Conservation (phyloP, 2,329 filamentous ascomycete genomes). For the Tolypocladium paradoxum region DNA sequence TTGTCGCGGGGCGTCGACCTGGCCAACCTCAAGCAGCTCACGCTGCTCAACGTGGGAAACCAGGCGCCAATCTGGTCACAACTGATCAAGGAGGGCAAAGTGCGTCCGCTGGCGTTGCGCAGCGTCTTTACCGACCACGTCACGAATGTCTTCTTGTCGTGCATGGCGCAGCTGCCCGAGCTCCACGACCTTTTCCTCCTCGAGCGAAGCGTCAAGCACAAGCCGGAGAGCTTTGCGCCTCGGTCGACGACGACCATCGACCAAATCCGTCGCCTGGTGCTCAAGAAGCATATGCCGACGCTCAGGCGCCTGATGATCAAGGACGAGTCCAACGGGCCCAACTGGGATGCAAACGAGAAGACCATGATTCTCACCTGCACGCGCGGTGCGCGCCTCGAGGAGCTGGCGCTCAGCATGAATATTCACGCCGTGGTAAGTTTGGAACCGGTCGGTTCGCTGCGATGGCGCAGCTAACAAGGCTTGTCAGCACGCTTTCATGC, state of each 20-base stretch:
- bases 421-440: conserved; percentile 41
- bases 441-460: background rate
- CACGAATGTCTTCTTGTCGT: conserved; percentile 40
- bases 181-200: conserved; percentile 50
- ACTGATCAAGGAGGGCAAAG: conserved; percentile 42
- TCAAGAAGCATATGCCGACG: conserved; percentile 45
- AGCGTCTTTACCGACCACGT: conserved; percentile 56
- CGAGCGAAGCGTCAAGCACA: conserved; percentile 39
- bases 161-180: conserved; percentile 39
- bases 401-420: conserved; percentile 45
- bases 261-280: conserved; percentile 45
- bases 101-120: conserved; percentile 38
- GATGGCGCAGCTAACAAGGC: background rate
- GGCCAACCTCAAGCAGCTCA: conserved; percentile 42
- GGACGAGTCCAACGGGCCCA: conserved; percentile 35
- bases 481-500: conserved; percentile 45
- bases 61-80: conserved; percentile 50
- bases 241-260: conserved; percentile 39
- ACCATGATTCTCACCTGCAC: conserved; percentile 42
- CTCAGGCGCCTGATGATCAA: conserved; percentile 50
- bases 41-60: conserved; percentile 52
- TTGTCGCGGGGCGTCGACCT: conserved; percentile 47
- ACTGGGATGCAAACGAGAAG: conserved; percentile 49
- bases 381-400: conserved; percentile 37
- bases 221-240: conserved; percentile 41